Conservation (phyloP, 2,329 filamentous ascomycete genomes). For the Penicillium glabrum region DNA sequence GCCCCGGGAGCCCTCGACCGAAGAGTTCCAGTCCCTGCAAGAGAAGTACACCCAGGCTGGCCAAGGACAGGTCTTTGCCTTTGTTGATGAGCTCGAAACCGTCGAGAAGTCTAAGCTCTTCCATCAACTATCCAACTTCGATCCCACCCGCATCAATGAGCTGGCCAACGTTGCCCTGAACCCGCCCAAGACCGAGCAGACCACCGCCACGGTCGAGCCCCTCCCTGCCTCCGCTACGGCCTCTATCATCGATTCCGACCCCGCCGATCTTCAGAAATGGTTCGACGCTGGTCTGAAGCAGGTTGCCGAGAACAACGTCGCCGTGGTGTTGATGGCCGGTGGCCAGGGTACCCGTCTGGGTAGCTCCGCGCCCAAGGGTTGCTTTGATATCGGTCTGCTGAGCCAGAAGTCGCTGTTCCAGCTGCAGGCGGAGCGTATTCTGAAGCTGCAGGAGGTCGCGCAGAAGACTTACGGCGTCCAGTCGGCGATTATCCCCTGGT, state of each 20-base stretch:
- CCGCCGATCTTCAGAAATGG: conserved; percentile 78
- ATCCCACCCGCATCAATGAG: conserved; percentile 83
- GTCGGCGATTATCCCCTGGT: conserved; percentile 81
- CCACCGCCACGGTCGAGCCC: conserved; percentile 68
- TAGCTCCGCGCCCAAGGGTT: conserved; percentile 94
- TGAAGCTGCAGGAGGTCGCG: conserved; percentile 79
- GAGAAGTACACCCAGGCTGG: conserved; percentile 71
- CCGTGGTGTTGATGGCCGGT: conserved; percentile 93
- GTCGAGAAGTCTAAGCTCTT: conserved; percentile 76
- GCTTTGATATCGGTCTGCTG: conserved; percentile 92
- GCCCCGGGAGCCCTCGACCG: conserved; percentile 56
- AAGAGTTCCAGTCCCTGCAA: conserved; percentile 67
- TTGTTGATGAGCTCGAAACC: conserved; percentile 75
- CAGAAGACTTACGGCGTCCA: conserved; percentile 64
- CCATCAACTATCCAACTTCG: conserved; percentile 76
- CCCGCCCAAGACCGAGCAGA: conserved; percentile 61
- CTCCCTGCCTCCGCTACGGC: conserved; percentile 83
- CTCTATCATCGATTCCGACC: conserved; percentile 85
- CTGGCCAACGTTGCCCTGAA: conserved; percentile 80
- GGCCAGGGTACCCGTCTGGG: conserved; percentile 94
- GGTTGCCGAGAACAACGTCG: conserved; percentile 68
- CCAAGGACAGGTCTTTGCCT: conserved; percentile 82
- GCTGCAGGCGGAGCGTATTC: conserved; percentile 92
- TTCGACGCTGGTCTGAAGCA: conserved; percentile 68
- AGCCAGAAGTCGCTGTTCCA: conserved; percentile 95